A percentile compares a stretch with the other conserved stretches of the same genome.
Conservation (phyloP, 73 alveolate species). For the Urostyla sp. region DNA sequence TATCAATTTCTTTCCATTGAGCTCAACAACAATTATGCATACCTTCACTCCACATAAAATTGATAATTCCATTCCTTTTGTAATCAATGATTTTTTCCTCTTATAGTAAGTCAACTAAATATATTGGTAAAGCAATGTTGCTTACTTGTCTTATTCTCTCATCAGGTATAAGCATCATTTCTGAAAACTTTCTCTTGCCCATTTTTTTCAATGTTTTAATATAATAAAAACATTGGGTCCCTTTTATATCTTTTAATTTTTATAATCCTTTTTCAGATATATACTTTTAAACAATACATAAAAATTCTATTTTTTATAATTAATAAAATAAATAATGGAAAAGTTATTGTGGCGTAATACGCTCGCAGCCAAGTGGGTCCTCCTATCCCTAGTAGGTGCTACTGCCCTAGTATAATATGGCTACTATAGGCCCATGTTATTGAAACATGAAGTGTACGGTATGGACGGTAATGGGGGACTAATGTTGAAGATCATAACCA, state of each 20-base stretch:
- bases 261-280: background rate
- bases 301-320: background rate
- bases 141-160: background rate
- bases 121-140: background rate
- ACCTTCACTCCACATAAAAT: too few species aligned
- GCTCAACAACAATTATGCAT: too few species aligned
- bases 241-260: too few species aligned
- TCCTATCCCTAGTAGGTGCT: slow-evolving; percentile 22
- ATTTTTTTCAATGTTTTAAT: background rate
- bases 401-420: background rate
- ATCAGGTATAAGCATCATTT: background rate
- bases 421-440: slow-evolving; percentile 14
- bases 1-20: too few species aligned
- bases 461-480: slow-evolving; percentile 70
- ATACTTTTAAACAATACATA: background rate
- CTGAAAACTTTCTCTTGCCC: background rate
- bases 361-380: slow-evolving; percentile 25
- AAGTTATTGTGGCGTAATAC: slow-evolving; percentile 9
- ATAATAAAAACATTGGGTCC: too few species aligned
- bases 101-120: too few species aligned
- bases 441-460: slow-evolving; percentile 59
- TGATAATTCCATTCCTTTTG: too few species aligned
- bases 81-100: too few species aligned
- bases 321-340: slow-evolving; percentile 50
- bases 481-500: slow-evolving; percentile 69